Evolutionary conservation across 1,284 basidiomycete species (phyloP).

Genomic region (Naganishia sp.): DNA sequence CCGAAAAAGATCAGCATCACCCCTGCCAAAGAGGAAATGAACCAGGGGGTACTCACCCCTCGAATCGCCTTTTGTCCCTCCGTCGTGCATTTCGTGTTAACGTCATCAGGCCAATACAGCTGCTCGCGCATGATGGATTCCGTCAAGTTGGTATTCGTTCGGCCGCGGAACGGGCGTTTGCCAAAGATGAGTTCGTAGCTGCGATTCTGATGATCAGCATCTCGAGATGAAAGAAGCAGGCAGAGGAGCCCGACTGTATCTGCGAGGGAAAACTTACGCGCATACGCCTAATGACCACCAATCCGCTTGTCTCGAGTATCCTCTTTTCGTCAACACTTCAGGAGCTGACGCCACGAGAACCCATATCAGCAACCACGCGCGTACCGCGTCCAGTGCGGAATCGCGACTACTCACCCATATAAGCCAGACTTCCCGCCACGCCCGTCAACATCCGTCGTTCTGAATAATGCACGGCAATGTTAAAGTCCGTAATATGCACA

Average conservation of each 20-base stretch:
- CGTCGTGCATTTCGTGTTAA: constrained; percentile 45
- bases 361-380: not conserved
- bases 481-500: constrained; percentile 96
- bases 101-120: constrained; percentile 53
- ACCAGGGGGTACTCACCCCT: constrained; percentile 39
- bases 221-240: not conserved
- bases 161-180: constrained; percentile 85
- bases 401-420: constrained; percentile 66
- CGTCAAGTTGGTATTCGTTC: constrained; percentile 85
- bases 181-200: constrained; percentile 86
- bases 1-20: not conserved
- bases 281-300: constrained; percentile 97
- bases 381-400: too few species aligned
- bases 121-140: constrained; percentile 71
- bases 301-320: constrained; percentile 86
- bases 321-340: constrained; percentile 71
- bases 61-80: constrained; percentile 53
- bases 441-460: constrained; percentile 77
- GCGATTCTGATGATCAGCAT: not conserved
- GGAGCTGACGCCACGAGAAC: constrained; percentile 61
- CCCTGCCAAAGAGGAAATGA: not conserved
- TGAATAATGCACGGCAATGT: constrained; percentile 96
- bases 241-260: not conserved
- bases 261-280: constrained; percentile 52
- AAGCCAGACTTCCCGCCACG: constrained; percentile 95